Percentiles rank a stretch among this genome's conserved stretches.
Evolutionary conservation across 441 rosid species (phyloP).

Genomic region (Erysimum pusillum): DNA sequence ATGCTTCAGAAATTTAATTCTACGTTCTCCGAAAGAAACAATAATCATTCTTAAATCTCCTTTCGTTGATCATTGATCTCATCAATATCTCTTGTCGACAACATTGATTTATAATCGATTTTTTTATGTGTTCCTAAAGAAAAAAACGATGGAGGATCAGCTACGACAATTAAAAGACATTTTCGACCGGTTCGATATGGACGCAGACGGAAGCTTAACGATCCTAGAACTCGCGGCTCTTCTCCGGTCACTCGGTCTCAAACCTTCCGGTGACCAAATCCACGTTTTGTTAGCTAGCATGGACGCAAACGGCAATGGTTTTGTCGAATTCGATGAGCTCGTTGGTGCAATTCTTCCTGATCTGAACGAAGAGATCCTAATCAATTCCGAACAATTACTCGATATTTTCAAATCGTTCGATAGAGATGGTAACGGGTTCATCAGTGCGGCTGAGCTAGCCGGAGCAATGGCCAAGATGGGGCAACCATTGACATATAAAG

Average conservation of each 20-base stretch:
- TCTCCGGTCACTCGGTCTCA: constrained; percentile 69
- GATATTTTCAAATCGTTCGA: constrained; percentile 72
- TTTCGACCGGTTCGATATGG: constrained; percentile 74
- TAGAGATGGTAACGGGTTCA: constrained; percentile 72
- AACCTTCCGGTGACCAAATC: constrained; percentile 71
- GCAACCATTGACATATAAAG: constrained; percentile 65
- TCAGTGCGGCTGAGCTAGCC: constrained; percentile 69
- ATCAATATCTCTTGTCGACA: not conserved
- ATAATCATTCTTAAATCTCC: not conserved
- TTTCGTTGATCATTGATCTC: not conserved
- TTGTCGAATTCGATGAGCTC: constrained; percentile 72
- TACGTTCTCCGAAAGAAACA: not conserved
- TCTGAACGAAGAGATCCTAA: constrained; percentile 53
- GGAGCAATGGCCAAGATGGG: constrained; percentile 83
- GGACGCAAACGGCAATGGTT: constrained; percentile 75
- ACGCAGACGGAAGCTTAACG: constrained; percentile 74
- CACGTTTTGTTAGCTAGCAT: constrained; percentile 62
- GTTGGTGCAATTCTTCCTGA: constrained; percentile 61
- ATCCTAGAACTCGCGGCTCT: constrained; percentile 77
- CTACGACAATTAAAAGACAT: constrained; percentile 66
- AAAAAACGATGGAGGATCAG: constrained; percentile 48
- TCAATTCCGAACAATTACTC: constrained; percentile 61
- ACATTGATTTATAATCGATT: not conserved
- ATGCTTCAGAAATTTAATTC: not conserved
- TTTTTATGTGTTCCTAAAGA: not conserved